A percentile compares a stretch with the other conserved stretches of the same genome.
phyloP scores from a whole-genome alignment of 2,329 filamentous ascomycete genomes.

The Hortaea sp. region DNA sequence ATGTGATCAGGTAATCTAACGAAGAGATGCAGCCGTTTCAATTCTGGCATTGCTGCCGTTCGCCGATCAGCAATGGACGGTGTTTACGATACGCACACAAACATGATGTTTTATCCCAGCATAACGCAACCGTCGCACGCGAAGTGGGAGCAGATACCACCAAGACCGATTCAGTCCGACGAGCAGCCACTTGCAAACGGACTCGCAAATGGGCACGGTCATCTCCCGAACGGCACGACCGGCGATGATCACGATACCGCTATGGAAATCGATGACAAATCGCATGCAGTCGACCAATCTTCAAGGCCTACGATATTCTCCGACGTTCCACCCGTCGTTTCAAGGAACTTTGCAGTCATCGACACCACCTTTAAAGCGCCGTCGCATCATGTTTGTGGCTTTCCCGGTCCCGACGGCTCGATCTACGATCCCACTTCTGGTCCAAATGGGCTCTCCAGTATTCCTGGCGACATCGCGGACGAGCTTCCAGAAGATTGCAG shows the following conservation, averaged over 20 bases:
- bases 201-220: conserved; percentile 12
- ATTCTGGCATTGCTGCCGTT: conserved; percentile 58
- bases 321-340: conserved; percentile 45
- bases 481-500: conserved; percentile 62
- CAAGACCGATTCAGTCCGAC: conserved; percentile 20
- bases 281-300: neutral
- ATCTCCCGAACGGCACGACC: conserved; percentile 8
- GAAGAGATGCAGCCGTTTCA: conserved; percentile 58
- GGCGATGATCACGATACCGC: conserved; percentile 5
- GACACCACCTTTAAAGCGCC: conserved; percentile 53
- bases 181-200: conserved; percentile 14
- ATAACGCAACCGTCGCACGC: conserved; percentile 84
- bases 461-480: conserved; percentile 55
- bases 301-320: conserved; percentile 36
- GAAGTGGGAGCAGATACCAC: conserved; percentile 63
- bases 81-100: conserved; percentile 90
- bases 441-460: conserved; percentile 48
- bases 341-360: conserved; percentile 53
- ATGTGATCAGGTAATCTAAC: neutral
- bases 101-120: conserved; percentile 75
- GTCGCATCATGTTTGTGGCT: conserved; percentile 46
- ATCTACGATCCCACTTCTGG: conserved; percentile 36
- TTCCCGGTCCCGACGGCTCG: conserved; percentile 49
- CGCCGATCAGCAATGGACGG: conserved; percentile 63
- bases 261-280: conserved; percentile 8